Evolutionary conservation across 371 early-diverging fungal genomes (phyloP), one percentile per base, ranked within the genome.

Genomic region (Circinella minor): DNA sequence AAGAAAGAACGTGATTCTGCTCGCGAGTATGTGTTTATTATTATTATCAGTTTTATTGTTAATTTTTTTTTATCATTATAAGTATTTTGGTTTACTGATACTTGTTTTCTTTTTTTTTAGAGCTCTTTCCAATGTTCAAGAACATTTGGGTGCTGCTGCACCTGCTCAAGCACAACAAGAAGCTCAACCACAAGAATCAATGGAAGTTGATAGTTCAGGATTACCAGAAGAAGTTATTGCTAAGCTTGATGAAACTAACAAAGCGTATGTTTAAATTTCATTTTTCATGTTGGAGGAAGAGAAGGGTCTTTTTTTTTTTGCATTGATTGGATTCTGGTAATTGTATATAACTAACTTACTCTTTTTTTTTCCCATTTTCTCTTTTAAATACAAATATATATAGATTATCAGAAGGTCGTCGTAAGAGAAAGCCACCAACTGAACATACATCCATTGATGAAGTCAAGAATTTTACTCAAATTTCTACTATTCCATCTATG

Each of bases 1-100:
- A 85, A 93, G 77, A 90, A 90, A 73, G 97, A 97, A 76, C 90
- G 96, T 55, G 96, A 98, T 74, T 90, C 94, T 60, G 96, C 97
- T 54, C 85, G 98, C 72, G 89, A 91, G 87, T 92, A 87, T 74
- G 83, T 79, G 7, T 46, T 17, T 51, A 13, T 15, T 51, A n/a
- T 51, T 13, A 5, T 51, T 51, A 17, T 51, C 8, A 13, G 51
- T 51, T 14, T 51, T 8, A 43, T 1, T 11, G 9, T 9, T n/a
- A 8, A 14, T 8, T 4, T 51, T 51, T n/a, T 5, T 51, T 14
- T 51, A 51, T 48, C 46, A 27, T 27, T 27, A 27, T 27, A 27
- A 27, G 27, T 27, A n/a, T 27, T 27, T 27, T 27, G 27, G 27
- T 1, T 27, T 0, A 27, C 27, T 27, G 27, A 27, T 10, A 43